Base-by-base conservation (phyloP, 78 protist genomes). In the Chrysochromulina parva region DNA sequence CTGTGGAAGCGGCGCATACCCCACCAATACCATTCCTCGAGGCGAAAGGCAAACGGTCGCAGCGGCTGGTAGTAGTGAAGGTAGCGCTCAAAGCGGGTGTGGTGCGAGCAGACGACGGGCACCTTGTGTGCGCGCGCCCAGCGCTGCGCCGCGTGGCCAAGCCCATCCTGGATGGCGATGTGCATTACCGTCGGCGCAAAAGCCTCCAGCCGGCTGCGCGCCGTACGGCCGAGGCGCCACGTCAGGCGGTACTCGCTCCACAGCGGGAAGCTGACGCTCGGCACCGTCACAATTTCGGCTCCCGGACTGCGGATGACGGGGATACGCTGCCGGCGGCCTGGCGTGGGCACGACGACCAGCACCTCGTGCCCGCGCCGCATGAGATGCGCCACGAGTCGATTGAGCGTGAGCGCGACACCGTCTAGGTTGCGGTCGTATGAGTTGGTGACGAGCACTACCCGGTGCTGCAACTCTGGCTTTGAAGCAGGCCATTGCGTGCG, bases 321-420 rank as follows among this genome's bases (percentile, higher is more conserved):
- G 28, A 3, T 13, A 4, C 24, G 14, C 24, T 7, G 28, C 71
- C 9, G 9, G 71, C 71, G 28, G 38, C 38, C 38, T 38, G 38
- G 38, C 38, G 38, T 38, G 9, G 71, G 71, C n/a, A 6, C 14
- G 17, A 74, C 17, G n/a, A 74, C 82, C 57, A 74, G 19, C 53
- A 71, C 92, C n/a, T 53, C 65, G 59, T 89, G 92, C 26, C 92
- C 92, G 6, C 0, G 20, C 24, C 53, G 67, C 22, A 73, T 28
- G 26, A 89, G 58, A 53, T 73, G 87, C 48, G 48, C 22, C 14
- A 71, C 92, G 13, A 89, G 53, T 47, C 87, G 14, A 58, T 89
- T 89, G 60, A 89, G 86, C 47, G 92, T 89, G 50, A 89, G 92
- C 14, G 85, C 28, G 50, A 89, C 92, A 48, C 92, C 92, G 48